These are phyloP conservation scores for Niveomyces coronatus DNA, from an alignment of 2,329 filamentous ascomycete species.

Conservation along the genomic window DNA sequence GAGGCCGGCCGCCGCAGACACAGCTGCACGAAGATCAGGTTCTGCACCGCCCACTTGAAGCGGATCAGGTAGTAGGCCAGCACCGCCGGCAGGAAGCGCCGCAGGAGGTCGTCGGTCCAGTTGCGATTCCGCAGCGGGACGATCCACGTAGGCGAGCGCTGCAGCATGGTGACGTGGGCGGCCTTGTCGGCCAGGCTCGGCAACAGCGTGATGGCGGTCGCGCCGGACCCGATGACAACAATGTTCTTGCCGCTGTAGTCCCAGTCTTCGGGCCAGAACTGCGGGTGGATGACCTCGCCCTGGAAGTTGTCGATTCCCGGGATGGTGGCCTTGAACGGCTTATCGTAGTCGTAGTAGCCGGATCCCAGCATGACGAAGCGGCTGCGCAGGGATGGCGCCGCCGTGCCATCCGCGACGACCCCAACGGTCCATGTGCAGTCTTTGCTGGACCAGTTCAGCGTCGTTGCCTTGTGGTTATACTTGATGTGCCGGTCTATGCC, in stretches of 20 bases:
- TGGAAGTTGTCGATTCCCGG: constrained; percentile 58
- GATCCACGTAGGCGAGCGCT: constrained; percentile 67
- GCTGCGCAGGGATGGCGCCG: constrained; percentile 26
- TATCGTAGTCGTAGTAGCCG: constrained; percentile 64
- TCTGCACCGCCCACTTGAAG: constrained; percentile 17
- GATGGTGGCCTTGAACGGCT: constrained; percentile 49
- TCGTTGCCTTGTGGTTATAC: constrained; percentile 37
- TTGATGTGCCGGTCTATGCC: constrained; percentile 46
- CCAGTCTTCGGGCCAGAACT: constrained; percentile 65
- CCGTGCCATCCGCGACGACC: constrained; percentile 24
- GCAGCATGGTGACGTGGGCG: constrained; percentile 63
- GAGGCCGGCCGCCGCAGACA: constrained; percentile 27
- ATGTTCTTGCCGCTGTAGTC: constrained; percentile 58
- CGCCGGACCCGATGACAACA: constrained; percentile 66
- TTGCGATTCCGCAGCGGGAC: constrained; percentile 35
- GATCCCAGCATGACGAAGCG: constrained; percentile 48
- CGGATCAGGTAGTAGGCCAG: constrained; percentile 36
- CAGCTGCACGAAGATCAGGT: constrained; percentile 21
- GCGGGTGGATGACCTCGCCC: constrained; percentile 55
- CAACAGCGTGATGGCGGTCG: constrained; percentile 68
- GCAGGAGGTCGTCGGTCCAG: constrained; percentile 25
- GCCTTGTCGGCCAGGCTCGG: constrained; percentile 58
- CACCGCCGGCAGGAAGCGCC: constrained; percentile 34
- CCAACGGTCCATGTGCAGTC: constrained; percentile 46
- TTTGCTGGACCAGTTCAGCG: constrained; percentile 42